Percentiles rank a stretch among this genome's conserved stretches.
These are phyloP conservation scores for Phallus indusiatus DNA, from an alignment of 768 basidiomycete genomes.

Conservation along the genomic window DNA sequence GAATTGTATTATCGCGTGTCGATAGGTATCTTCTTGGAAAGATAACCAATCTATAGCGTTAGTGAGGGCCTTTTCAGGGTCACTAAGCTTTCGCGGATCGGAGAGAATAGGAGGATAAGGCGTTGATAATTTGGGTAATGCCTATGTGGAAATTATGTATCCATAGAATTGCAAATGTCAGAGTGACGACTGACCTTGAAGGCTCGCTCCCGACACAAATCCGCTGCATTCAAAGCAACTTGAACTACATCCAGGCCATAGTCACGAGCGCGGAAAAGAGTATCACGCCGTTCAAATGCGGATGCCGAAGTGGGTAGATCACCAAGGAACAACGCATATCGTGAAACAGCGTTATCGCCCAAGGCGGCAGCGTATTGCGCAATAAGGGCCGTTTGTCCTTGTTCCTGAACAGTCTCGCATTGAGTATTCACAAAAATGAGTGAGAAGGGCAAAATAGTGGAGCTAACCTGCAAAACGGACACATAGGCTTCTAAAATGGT, in stretches of 20 bases:
- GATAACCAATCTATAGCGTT: slow-evolving; percentile 93
- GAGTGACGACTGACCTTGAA: slow-evolving; percentile 37
- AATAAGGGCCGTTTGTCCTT: slow-evolving; percentile 76
- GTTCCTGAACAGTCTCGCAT: slow-evolving; percentile 32
- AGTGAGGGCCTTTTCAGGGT: slow-evolving; percentile 56
- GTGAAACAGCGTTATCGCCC: slow-evolving; percentile 83
- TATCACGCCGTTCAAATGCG: slow-evolving; percentile 52
- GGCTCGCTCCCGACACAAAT: slow-evolving; percentile 61
- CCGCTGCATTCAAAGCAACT: slow-evolving; percentile 75
- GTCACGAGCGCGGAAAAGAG: slow-evolving; percentile 67
- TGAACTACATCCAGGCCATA: slow-evolving; percentile 76
- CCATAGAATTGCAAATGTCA: slow-evolving; percentile 7
- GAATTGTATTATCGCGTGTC: slow-evolving; percentile 74
- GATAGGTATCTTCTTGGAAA: slow-evolving; percentile 61
- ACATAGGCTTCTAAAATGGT: slow-evolving; percentile 83
- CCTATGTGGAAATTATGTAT: slow-evolving; percentile 2
- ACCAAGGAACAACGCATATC: slow-evolving; percentile 85
- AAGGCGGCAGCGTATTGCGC: slow-evolving; percentile 90
- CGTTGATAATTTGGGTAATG: not conserved
- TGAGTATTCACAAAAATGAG: not conserved
- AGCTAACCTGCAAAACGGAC: slow-evolving; percentile 67
- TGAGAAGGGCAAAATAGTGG: not conserved
- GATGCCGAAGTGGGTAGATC: slow-evolving; percentile 60
- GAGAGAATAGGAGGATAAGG: slow-evolving; percentile 33
- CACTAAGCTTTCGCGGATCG: slow-evolving; percentile 43